phyloP scores from a whole-genome alignment of 1,139 yeast genomes.

The Yamadazyma trypodendri region DNA sequence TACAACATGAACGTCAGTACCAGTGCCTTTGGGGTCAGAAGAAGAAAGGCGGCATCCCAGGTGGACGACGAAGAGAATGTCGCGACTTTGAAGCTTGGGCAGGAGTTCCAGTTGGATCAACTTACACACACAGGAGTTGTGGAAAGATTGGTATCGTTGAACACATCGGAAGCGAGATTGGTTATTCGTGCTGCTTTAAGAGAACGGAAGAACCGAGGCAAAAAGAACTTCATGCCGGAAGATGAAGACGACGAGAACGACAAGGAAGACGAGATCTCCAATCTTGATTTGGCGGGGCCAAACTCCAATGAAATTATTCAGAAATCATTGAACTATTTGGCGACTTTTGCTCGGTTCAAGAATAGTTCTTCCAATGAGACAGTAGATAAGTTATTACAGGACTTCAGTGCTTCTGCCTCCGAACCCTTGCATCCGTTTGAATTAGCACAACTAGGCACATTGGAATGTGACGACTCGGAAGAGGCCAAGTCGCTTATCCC shows the following conservation, averaged over 20 bases:
- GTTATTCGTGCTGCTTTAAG: slow-evolving; percentile 87
- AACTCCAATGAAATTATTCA: slow-evolving; percentile 70
- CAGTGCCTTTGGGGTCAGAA: slow-evolving; percentile 81
- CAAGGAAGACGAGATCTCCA: slow-evolving; percentile 62
- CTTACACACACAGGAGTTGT: slow-evolving; percentile 77
- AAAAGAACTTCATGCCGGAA: slow-evolving; percentile 24
- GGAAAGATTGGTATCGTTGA: slow-evolving; percentile 77
- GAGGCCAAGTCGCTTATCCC: slow-evolving; percentile 96
- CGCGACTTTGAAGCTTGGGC: slow-evolving; percentile 80
- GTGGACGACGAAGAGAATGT: slow-evolving; percentile 90
- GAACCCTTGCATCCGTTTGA: slow-evolving; percentile 90
- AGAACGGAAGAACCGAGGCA: slow-evolving; percentile 56
- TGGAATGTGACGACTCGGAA: slow-evolving; percentile 95
- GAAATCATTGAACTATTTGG: slow-evolving; percentile 85
- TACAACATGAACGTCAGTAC: slow-evolving; percentile 78
- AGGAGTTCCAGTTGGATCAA: slow-evolving; percentile 84
- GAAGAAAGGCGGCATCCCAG: slow-evolving; percentile 57
- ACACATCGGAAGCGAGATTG: slow-evolving; percentile 84
- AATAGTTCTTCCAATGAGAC: slow-evolving; percentile 92
- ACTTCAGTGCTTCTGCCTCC: slow-evolving; percentile 56
- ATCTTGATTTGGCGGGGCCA: slow-evolving; percentile 68
- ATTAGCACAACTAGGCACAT: slow-evolving; percentile 88
- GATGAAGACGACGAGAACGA: slow-evolving; percentile 42
- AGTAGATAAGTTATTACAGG: slow-evolving; percentile 79
- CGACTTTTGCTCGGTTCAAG: slow-evolving; percentile 84